Evolutionary conservation across 345 rosid genomes (phyloP), one percentile per base, ranked within the genome.

Genomic region (Litchi chinensis): DNA sequence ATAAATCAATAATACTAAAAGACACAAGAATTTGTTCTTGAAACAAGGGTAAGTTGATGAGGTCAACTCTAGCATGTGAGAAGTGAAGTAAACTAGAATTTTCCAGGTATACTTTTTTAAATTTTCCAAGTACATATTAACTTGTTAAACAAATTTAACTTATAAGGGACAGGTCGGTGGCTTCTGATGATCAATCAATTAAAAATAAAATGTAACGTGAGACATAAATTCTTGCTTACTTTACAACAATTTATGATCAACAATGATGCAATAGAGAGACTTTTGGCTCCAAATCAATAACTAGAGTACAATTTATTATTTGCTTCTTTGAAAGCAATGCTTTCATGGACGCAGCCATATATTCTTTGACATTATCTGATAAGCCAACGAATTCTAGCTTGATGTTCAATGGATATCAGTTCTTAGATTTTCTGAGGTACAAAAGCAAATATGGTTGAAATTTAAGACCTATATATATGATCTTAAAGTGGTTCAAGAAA

Each of bases 31-130:
- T 56, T 52, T 57, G 70, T 1, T 71, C 63, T 24, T 63, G 19
- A 75, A 79, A 76, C 80, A 80, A 72, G 77, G 57, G 79, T 56
- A 57, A 66, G 83, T 66, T 74, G 60, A 71, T 54, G 41, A 71
- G 86, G 91, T 88, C 91, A 86, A 86, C 91, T 84, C 73, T 81
- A 76, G 78, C 89, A 88, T 82, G 89, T 88, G 87, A 84, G 9
- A 73, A 68, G 79, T 74, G 78, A 77, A 77, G 80, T 78, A 64
- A 77, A 57, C 59, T 73, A 22, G 39, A 82, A 75, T 10, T 70
- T 83, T 83, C 74, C 28, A 5, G 15, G 57, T 52, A 41, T 41
- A 41, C 5, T 41, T 41, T 41, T 41, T 41, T 41, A 41, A 81
- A 76, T 8, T 68, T 82, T 83, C 73, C 44, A 8, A 65, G 19